Base-by-base conservation (phyloP, 345 rosid species). In the Populus ilicifolia region DNA sequence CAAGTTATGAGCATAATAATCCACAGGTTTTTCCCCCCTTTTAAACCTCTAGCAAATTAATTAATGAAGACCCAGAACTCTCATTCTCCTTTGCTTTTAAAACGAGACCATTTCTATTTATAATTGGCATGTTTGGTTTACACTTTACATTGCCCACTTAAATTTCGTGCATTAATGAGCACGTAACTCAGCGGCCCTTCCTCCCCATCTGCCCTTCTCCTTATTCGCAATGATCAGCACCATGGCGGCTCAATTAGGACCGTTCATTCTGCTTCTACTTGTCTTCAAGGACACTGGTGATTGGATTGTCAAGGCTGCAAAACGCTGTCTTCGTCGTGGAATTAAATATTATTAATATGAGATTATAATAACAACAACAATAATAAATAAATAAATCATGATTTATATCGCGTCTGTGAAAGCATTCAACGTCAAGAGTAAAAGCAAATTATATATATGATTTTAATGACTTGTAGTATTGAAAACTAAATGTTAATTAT, bases 141-240 rank as follows among this genome's bases (percentile, higher is more conserved):
- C 44, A 9, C 17, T 46, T 41, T 41, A 10, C 14, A 13, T 13
- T 14, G 50, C 18, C 18, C 41, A 33, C 46, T 71, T 70, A 38
- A 10, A 46, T 11, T 66, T 43, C 44, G 30, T 67, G 36, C 54
- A 23, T 52, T 17, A 38, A 43, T 21, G 41, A 13, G n/a, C 81
- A 52, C 73, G 50, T 63, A 54, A 38, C 41, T 54, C 78, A 77
- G 67, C 88, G 6, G 83, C 67, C 80, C 30, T 80, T 85, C 87
- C 78, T 20, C 21, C 21, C 80, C 48, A 80, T 82, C 88, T 80
- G 84, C 75, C 84, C 69, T 85, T 85, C 88, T 78, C 63, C 63
- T 3, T 3, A 9, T 1, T 13, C 63, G 13, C 63, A n/a, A 56
- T 9, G 12, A 59, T 59, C 14, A 54, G 61, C 8, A 21, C 61